A percentile compares a stretch with the other conserved stretches of the same genome.
These are phyloP conservation scores for Funneliformis caledonium DNA, from an alignment of 371 early-diverging fungal species.

Conservation along the genomic window DNA sequence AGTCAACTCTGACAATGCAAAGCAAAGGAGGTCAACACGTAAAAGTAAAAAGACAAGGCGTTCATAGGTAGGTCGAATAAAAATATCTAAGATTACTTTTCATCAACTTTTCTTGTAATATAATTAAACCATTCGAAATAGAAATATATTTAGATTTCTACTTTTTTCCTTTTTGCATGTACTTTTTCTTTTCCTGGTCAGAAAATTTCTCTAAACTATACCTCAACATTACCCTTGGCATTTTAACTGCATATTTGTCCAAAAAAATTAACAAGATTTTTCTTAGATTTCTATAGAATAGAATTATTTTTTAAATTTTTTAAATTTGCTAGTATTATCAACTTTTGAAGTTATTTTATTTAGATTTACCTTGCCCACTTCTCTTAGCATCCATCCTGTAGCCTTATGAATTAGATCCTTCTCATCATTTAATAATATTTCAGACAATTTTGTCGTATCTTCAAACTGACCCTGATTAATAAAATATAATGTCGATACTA, in stretches of 20 bases:
- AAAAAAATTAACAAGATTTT: slow-evolving; percentile 31
- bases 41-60: background rate
- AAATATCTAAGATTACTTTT: background rate
- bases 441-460: slow-evolving; percentile 27
- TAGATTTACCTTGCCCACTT: slow-evolving; percentile 25
- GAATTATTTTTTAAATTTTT: background rate
- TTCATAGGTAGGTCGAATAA: background rate
- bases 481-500: slow-evolving; percentile 18
- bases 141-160: background rate
- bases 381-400: slow-evolving; percentile 36
- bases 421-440: slow-evolving; percentile 9
- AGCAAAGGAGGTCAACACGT: slow-evolving; percentile 7
- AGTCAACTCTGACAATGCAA: background rate
- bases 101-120: background rate
- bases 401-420: slow-evolving; percentile 36
- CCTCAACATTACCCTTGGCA: slow-evolving; percentile 37
- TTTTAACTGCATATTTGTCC: slow-evolving; percentile 17
- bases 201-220: slow-evolving; percentile 30
- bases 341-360: background rate
- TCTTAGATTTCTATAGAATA: slow-evolving; percentile 27
- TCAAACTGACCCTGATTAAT: slow-evolving; percentile 19
- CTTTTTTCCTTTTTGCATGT: slow-evolving; percentile 6
- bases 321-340: background rate
- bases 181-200: slow-evolving; percentile 7
- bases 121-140: background rate